Conservation (phyloP, 768 basidiomycete species). For the Amanita pallidorosea region DNA sequence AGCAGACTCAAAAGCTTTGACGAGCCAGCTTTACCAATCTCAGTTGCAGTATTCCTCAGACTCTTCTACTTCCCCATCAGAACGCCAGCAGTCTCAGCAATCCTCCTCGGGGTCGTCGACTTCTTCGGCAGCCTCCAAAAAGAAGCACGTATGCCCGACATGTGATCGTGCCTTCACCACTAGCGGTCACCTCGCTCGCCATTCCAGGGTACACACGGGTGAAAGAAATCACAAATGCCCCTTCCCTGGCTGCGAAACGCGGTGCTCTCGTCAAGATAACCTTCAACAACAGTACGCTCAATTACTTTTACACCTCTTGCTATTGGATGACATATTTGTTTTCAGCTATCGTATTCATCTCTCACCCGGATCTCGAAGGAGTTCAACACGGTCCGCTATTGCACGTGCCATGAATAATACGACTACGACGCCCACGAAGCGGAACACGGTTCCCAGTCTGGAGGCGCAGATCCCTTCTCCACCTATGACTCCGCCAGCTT, state of each 20-base stretch:
- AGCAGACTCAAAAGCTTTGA: constrained; percentile 19
- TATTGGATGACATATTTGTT: not conserved
- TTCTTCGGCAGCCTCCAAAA: constrained; percentile 20
- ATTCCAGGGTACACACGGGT: constrained; percentile 85
- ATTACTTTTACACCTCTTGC: not conserved
- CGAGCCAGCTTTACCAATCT: constrained; percentile 22
- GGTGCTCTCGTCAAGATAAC: constrained; percentile 86
- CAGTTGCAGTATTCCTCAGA: constrained; percentile 17
- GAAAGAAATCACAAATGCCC: constrained; percentile 90
- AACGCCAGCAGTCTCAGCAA: not conserved
- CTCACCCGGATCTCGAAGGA: constrained; percentile 67
- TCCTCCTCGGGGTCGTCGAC: constrained; percentile 5
- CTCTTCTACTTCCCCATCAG: constrained; percentile 16
- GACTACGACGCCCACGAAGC: constrained; percentile 16
- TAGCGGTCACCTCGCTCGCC: constrained; percentile 80
- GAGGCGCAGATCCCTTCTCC: constrained; percentile 17
- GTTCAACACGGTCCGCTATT: constrained; percentile 51
- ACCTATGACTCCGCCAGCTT: constrained; percentile 29
- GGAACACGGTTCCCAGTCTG: constrained; percentile 17
- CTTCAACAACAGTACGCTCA: constrained; percentile 45
- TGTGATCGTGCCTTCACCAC: constrained; percentile 81
- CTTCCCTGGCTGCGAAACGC: constrained; percentile 90
- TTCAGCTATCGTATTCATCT: constrained; percentile 71
- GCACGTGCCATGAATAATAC: constrained; percentile 24
- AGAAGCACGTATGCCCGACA: constrained; percentile 55